Evolutionary conservation across 2,329 filamentous ascomycete species (phyloP), one percentile per base, ranked within the genome.

Genomic region (Pseudonectria foliicola): DNA sequence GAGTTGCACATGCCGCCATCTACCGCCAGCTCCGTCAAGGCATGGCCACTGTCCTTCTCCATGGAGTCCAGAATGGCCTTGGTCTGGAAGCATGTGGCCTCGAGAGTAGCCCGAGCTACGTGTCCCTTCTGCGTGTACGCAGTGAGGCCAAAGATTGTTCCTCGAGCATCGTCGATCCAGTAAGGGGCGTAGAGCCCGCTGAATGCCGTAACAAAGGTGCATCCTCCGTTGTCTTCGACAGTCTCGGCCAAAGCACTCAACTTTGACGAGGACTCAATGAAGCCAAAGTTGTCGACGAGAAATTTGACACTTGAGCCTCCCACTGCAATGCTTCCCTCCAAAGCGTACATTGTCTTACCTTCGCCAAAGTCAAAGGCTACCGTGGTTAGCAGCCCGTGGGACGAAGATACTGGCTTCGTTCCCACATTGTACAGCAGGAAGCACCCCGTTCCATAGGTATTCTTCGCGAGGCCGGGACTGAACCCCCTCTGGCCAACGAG

Each of bases 341-440:
- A 67, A 2, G 83, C 83, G 62, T 88, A 88, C 34, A 83, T 77
- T 16, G 77, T 77, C 53, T 78, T 79, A 35, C 60, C 62, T 28
- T 72, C 68, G 31, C 80, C 80, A 56, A 90, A 80, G 57, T 89
- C 75, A 57, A 84, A 90, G 1, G 80, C 85, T 12, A 90, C 78
- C 0, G 85, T 90, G 18, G 80, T 80, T 18, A 90, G 64, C 11
- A 92, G 69, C 3, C 85, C 85, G 54, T 89, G 82, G 18, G 68
- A 77, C 0, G 85, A 90, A 38, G 89, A 79, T 36, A 89, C 83
- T 4, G 85, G 85, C 62, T 85, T 82, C 15, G 79, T 70, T 15
- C 85, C 85, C 11, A 88, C 81, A 53, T 92, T 89, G 63, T 88
- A 89, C 6, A 90, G 74, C 45, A 90, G 63, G 66, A 92, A 92